Evolutionary conservation across 345 rosid species (phyloP), one percentile per base, ranked within the genome.

Genomic region (Lepidium africanum): DNA sequence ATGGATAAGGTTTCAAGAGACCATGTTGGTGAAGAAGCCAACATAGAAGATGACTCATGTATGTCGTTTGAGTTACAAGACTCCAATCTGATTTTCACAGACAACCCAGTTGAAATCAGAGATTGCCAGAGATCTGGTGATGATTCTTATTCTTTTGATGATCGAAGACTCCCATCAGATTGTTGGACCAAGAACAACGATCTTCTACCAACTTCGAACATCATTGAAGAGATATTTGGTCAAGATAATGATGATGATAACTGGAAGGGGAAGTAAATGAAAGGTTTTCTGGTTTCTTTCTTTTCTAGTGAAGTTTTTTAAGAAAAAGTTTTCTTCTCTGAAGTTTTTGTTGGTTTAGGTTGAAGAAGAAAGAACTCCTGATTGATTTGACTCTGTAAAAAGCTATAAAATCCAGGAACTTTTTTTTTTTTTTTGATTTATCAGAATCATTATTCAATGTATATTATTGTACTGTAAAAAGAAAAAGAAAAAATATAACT

Each of bases 211-310:
- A 87, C 89, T 19, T 80, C 82, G 54, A 86, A 82, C 76, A 83
- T 87, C 53, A 83, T 87, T n/a, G 86, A 89, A 67, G 96, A 85
- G 78, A 80, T 85, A 59, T 85, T 88, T 65, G 88, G 92, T 45
- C 50, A 14, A 45, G 39, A 58, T 17, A 15, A 61, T 39, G 21
- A 50, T 59, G 43, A 39, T 55, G 49, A 48, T 67, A 60, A 37
- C 50, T 60, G 19, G 40, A 58, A 62, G 60, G 47, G 62, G 66
- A 65, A 65, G 76, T 65, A 72, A 42, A 30, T 48, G 60, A 42
- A 55, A 55, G 13, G 33, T 5, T 45, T 19, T 39, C 32, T 54
- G 33, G 7, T 25, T 70, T 70, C 41, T 36, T 13, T 25, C 4
- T 25, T 27, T 36, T 11, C 30, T n/a, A 19, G n/a, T 52, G 32